Evolutionary conservation across 805 yeast genomes (phyloP), one percentile per base, ranked within the genome.

Genomic region (Kodamaea laetipori): DNA sequence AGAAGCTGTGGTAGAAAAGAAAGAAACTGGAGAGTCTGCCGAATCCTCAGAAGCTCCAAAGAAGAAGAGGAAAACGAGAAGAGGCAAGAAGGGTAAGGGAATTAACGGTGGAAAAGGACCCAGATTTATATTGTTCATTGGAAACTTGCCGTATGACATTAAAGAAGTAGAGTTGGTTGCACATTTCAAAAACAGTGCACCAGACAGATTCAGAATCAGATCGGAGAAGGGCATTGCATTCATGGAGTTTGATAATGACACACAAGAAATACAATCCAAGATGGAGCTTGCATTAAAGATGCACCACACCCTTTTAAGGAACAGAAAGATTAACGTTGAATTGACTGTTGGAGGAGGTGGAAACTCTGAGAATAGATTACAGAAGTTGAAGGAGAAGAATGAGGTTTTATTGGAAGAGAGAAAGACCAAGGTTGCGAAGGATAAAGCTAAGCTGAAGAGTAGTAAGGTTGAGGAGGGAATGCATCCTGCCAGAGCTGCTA

Each of bases 271-370:
- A 31, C 85, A 85, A 54, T 77, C 81, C 47, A 78, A 84, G 47
- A 83, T 94, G 82, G 96, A 89, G 56, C 74, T 79, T 36, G 97
- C 97, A 0, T 72, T 94, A 54, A 73, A 84, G 50, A 77, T 86
- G 73, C 97, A 94, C 63, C 96, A 88, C 64, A 74, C 92, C 3
- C 55, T 70, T 7, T 60, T 92, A 50, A 75, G 79, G 45, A 74
- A 77, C 34, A 76, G 97, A 53, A 88, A 83, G 61, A 90, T 94
- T 57, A 94, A 94, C 58, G 97, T 94, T 26, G 99, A 94, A 63
- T 74, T 94, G 55, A 94, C 98, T 2, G 99, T 89, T 39, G 99
- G 99, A 44, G 99, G 99, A 32, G 99, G 99, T 37, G 97, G 97
- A 44, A 92, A 92, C 61, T 82, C 95, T 7, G 69, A 76, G 46